Percentiles rank a stretch among this genome's conserved stretches.
Evolutionary conservation across 352 stramenopile genomes (phyloP).

Genomic region (Pythium pectinolyticum): DNA sequence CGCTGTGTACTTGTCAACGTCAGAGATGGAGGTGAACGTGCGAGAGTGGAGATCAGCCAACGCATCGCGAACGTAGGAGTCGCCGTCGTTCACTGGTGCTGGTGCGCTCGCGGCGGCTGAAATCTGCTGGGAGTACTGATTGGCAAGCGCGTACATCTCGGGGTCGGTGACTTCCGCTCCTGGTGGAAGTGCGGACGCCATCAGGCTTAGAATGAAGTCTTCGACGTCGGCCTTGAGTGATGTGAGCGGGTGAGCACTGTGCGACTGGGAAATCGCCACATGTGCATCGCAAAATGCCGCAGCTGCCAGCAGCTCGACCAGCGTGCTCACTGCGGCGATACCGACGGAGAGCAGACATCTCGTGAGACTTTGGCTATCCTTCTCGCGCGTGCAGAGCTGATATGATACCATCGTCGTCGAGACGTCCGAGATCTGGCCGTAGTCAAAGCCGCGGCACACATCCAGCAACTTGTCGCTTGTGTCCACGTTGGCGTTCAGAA

Average conservation of each 20-base stretch:
- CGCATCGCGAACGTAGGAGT: neutral
- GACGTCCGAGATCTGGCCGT: neutral
- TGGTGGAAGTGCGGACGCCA: neutral
- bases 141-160: neutral
- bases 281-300: constrained; percentile 8
- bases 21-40: neutral
- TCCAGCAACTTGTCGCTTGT: neutral
- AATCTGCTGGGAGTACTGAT: neutral
- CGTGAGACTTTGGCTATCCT: neutral
- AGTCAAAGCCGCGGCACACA: constrained; percentile 8
- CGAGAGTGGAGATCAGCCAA: constrained; percentile 7
- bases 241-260: constrained; percentile 1
- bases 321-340: neutral
- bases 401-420: neutral
- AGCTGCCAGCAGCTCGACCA: neutral
- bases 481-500: neutral
- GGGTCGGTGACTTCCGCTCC: neutral
- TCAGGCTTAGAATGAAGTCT: neutral
- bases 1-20: constrained; percentile 11
- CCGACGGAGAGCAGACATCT: neutral
- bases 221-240: neutral
- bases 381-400: constrained; percentile 5
- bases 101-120: neutral
- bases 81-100: neutral
- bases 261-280: constrained; percentile 9